Evolutionary conservation across 139 green algal species (phyloP).

Genomic region (Closterium sp.): DNA sequence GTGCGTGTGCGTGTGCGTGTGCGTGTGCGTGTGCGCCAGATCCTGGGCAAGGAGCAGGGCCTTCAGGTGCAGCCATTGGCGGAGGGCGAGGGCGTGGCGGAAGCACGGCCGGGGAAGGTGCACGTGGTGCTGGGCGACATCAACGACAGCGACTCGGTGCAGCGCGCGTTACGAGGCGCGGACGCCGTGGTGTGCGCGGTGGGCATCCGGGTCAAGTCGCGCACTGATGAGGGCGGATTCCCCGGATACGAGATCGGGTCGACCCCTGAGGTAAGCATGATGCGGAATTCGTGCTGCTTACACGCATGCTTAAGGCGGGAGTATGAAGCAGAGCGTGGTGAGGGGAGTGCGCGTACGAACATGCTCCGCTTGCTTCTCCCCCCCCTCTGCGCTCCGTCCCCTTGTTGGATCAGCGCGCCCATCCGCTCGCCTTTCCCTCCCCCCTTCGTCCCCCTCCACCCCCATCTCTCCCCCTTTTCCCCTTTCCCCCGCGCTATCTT

Average conservation of each 20-base stretch:
- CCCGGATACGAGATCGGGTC: background rate
- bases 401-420: too few relatives aligned
- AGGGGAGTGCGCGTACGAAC: background rate
- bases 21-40: background rate
- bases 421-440: too few relatives aligned
- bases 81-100: background rate
- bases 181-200: constrained; percentile 7
- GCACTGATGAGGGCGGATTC: background rate
- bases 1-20: background rate
- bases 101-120: background rate
- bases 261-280: background rate
- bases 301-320: background rate
- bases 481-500: background rate
- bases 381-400: background rate
- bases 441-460: background rate
- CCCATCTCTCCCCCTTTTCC: background rate
- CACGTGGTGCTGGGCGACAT: constrained; percentile 5
- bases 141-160: background rate
- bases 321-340: background rate
- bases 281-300: background rate
- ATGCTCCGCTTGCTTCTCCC: background rate
- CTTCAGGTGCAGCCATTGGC: background rate
- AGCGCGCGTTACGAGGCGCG: background rate
- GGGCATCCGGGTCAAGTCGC: background rate
- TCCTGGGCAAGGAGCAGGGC: background rate